Evolutionary conservation across 208 protist species (phyloP).

Genomic region (Leishmania martiniquensis): DNA sequence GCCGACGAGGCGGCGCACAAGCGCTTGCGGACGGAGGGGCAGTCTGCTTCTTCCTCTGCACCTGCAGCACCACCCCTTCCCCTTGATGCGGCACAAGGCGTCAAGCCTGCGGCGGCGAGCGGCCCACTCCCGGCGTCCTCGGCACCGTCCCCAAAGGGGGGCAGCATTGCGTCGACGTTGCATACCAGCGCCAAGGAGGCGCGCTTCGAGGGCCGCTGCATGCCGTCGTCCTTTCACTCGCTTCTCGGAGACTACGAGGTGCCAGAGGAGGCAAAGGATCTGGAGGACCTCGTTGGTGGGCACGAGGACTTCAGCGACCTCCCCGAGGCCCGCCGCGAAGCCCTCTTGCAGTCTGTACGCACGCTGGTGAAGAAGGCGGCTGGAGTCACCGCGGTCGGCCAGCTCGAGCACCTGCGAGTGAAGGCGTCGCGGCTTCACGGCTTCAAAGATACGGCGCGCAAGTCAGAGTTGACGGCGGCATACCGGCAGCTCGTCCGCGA

Average conservation of each 20-base stretch:
- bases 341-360: slow-evolving; percentile 71
- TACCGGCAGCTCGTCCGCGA: slow-evolving; percentile 83
- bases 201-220: slow-evolving; percentile 68
- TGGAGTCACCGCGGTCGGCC: slow-evolving; percentile 24
- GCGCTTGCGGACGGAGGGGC: slow-evolving; percentile 20
- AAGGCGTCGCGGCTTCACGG: slow-evolving; percentile 79
- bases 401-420: slow-evolving; percentile 80
- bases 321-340: slow-evolving; percentile 56
- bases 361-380: slow-evolving; percentile 45
- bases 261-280: slow-evolving; percentile 79
- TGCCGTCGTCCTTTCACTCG: slow-evolving; percentile 51
- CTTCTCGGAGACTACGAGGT: slow-evolving; percentile 61
- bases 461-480: slow-evolving; percentile 87
- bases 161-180: slow-evolving; percentile 7
- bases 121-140: background rate
- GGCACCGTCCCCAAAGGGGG: background rate
- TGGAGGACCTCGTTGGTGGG: slow-evolving; percentile 77
- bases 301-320: slow-evolving; percentile 87
- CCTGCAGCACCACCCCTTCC: background rate
- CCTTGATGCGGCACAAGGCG: background rate
- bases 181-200: slow-evolving; percentile 60
- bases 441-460: slow-evolving; percentile 86
- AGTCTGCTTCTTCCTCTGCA: background rate
- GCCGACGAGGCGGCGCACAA: slow-evolving; percentile 25
- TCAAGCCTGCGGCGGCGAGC: background rate